Base-by-base conservation (phyloP, 73 alveolate species). In the Paramecium biaurelia region DNA sequence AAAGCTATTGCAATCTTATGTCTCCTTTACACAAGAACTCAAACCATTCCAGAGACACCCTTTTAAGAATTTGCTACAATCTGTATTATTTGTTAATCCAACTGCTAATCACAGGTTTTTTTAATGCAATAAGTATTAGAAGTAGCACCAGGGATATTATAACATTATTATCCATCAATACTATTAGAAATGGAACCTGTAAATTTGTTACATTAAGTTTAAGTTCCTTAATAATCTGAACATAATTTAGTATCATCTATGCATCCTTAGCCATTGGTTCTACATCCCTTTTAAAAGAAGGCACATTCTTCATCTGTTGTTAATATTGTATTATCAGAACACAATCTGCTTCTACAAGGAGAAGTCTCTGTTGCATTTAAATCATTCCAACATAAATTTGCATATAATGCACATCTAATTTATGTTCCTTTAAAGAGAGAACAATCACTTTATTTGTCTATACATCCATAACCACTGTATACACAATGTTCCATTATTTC, bases 221-320 rank as follows among this genome's bases (percentile, higher is more conserved):
- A 21, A 24, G 76, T 58, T 58, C 76, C 76, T 21, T 18, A 58
- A 58, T 58, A 58, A 23, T 28, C 38, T 18, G 76, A 58, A 58
- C 76, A 58, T 20, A 0, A 28, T 58, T 58, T 47, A n/a, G 24
- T 47, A 12, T 47, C 59, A 14, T 47, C 59, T 12, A 47, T 47
- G 6, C 90, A 79, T 3, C 90, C 90, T 5, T 18, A 10, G 0
- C 90, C 90, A n/a, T 79, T 79, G 5, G 70, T 42, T 9, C 18
- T 38, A 23, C 90, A 79, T 15, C 90, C 90, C 14, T 8, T 20
- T 79, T 23, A 79, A 21, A 43, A 79, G 12, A 11, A 8, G 0
- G 32, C 76, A 42, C 90, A 79, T 6, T 38, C 90, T 14, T 58
- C 21, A 79, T 79, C 76, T 7, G 90, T 24, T 42, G 90, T 79